These are phyloP conservation scores for Fusarium chuoi DNA, from an alignment of 2,329 filamentous ascomycete species.

Conservation along the genomic window DNA sequence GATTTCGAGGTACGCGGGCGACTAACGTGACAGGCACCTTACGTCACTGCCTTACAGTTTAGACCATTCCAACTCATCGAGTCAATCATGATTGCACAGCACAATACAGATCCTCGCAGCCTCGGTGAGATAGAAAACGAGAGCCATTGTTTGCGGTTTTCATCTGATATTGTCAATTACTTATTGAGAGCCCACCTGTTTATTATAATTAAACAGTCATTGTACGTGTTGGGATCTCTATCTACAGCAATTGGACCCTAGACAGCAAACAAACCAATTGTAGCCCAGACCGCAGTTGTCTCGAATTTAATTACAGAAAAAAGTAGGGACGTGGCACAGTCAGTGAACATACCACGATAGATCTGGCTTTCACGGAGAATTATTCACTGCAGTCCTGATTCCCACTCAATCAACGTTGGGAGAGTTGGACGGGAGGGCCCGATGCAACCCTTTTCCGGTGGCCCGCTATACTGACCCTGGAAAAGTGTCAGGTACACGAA, in stretches of 20 bases:
- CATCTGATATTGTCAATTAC: neutral
- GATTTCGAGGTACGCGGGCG: neutral
- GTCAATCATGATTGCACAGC: neutral
- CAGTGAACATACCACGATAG: neutral
- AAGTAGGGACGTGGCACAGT: constrained; percentile 14
- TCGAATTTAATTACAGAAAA: neutral
- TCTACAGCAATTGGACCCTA: neutral
- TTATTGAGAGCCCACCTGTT: neutral
- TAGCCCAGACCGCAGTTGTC: neutral
- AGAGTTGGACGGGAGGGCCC: constrained; percentile 2
- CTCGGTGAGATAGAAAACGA: neutral
- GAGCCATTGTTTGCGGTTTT: neutral
- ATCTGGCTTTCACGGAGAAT: constrained; percentile 18
- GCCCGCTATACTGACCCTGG: constrained; percentile 12
- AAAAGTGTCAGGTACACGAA: constrained; percentile 3
- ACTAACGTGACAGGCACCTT: neutral
- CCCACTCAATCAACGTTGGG: neutral
- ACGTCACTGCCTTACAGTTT: neutral
- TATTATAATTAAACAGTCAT: no score
- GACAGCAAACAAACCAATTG: neutral
- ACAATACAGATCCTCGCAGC: no score
- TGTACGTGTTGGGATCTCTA: neutral
- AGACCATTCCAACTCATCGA: neutral
- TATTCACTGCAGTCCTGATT: neutral
- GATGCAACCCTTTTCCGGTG: constrained; percentile 13